phyloP scores from a whole-genome alignment of 176 grass and related monocot genomes.

The Ensete ventricosum region DNA sequence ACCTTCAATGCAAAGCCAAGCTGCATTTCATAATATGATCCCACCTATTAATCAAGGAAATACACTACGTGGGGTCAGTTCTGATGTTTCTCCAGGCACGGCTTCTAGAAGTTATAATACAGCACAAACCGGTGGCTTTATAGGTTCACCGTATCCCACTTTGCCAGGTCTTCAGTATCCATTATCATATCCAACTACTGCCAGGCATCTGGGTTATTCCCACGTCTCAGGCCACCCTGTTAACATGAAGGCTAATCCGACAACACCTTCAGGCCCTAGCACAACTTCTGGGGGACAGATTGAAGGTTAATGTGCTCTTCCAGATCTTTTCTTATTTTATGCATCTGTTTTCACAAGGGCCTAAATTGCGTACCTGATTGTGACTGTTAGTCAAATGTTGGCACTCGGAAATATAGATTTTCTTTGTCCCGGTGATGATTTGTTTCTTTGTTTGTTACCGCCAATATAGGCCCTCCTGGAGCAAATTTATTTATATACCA shows the following conservation, averaged over 20 bases:
- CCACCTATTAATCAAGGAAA: slow-evolving; percentile 64
- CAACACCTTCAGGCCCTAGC: slow-evolving; percentile 33
- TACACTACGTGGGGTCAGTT: slow-evolving; percentile 44
- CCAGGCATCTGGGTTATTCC: slow-evolving; percentile 44
- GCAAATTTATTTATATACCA: slow-evolving; percentile 89
- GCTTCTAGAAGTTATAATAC: slow-evolving; percentile 57
- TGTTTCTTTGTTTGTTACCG: neutral
- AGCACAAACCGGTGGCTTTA: slow-evolving; percentile 45
- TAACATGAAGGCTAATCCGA: slow-evolving; percentile 17
- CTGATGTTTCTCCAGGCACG: slow-evolving; percentile 57
- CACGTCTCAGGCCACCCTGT: slow-evolving; percentile 35
- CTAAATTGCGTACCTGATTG: neutral
- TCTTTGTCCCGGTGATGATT: neutral
- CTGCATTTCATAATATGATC: slow-evolving; percentile 56
- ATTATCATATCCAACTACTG: slow-evolving; percentile 47
- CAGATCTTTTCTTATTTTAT: neutral
- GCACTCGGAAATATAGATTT: neutral
- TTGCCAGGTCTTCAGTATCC: slow-evolving; percentile 58
- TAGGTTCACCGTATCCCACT: slow-evolving; percentile 48
- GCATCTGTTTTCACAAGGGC: neutral
- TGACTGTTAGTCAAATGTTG: no score
- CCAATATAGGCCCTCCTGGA: slow-evolving; percentile 51
- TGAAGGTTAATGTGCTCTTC: slow-evolving; percentile 42
- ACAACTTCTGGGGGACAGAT: slow-evolving; percentile 43
- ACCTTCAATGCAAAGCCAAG: slow-evolving; percentile 95